Evolutionary conservation across 345 rosid genomes (phyloP).

Genomic region (thale cress (Arabidopsis thaliana)): TAIR10.1 NC_003075.7:14102501-14103000

Average conservation of each 20-base stretch:
- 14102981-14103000: constrained; percentile 31
- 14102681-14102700: background rate
- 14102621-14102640: background rate
- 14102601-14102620: background rate
- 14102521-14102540: background rate
- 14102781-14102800: too few relatives aligned
- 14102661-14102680: background rate
- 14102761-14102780: background rate
- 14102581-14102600: background rate
- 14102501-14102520: background rate
- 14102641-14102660: background rate
- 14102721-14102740: background rate
- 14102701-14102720: background rate
- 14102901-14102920: background rate
- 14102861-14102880: background rate
- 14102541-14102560: constrained; percentile 6
- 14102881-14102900: background rate
- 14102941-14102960: background rate
- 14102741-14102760: background rate
- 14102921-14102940: too few relatives aligned
- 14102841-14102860: background rate
- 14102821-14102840: too few relatives aligned
- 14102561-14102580: background rate
- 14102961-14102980: constrained; percentile 20
- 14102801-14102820: too few relatives aligned